Percentiles rank a stretch among this genome's conserved stretches.
Conservation (phyloP, 176 grass and related monocot genomes). For the Carex kokanica region DNA sequence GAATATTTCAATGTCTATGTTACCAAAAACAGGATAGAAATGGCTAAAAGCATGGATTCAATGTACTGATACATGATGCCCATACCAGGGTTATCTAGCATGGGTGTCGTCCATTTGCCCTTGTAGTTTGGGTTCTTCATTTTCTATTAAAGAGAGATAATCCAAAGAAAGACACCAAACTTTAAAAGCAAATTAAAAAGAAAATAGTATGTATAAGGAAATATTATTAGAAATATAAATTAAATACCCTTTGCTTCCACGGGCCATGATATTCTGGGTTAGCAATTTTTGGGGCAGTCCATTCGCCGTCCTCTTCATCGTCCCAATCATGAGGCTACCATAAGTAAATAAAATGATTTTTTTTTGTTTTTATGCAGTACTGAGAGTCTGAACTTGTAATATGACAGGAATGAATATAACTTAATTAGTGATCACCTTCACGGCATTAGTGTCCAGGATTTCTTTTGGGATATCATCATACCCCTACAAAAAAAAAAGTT, state of each 20-base stretch:
- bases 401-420: not conserved
- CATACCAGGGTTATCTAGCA: constrained; percentile 75
- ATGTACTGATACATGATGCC: not conserved
- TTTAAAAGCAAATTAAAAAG: not conserved
- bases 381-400: not conserved
- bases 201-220: not conserved
- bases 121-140: constrained; percentile 72
- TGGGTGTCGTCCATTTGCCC: constrained; percentile 73
- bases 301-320: constrained; percentile 68
- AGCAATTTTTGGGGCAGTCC: constrained; percentile 51
- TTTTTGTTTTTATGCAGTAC: not conserved
- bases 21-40: not conserved
- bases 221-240: not conserved
- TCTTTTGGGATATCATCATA: constrained; percentile 76
- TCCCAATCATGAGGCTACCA: constrained; percentile 63
- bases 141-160: constrained; percentile 38
- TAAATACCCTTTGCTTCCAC: constrained; percentile 47
- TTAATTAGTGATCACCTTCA: constrained; percentile 49
- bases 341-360: not conserved
- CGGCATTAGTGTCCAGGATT: constrained; percentile 53
- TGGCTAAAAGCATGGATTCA: not conserved
- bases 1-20: not conserved
- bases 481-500: constrained; percentile 38
- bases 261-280: constrained; percentile 70
- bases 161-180: constrained; percentile 6